Evolutionary conservation across 2,329 filamentous ascomycete genomes (phyloP).

Genomic region (Leptoxyphium fumago): DNA sequence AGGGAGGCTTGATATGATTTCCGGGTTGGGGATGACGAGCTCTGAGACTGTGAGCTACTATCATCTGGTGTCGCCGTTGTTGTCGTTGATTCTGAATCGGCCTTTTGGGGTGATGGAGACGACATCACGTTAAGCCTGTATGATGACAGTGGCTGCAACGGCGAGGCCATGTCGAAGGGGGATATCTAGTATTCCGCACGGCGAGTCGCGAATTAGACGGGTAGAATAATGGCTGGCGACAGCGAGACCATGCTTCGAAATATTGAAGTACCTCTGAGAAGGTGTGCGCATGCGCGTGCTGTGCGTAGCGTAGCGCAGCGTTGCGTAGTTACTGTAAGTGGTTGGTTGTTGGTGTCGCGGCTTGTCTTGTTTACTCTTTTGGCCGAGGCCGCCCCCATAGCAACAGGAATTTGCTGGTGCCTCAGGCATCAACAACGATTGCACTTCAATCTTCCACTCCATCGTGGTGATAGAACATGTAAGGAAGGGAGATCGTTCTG

Average conservation of each 20-base stretch:
- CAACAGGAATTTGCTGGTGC: neutral
- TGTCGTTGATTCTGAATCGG: neutral
- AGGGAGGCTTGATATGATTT: constrained; percentile 1
- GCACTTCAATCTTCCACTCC: too few species aligned
- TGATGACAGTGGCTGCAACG: neutral
- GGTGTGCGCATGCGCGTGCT: too few species aligned
- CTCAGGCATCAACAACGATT: too few species aligned
- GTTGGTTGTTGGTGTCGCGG: neutral
- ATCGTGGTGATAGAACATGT: too few species aligned
- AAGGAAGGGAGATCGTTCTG: too few species aligned
- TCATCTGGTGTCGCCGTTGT: neutral
- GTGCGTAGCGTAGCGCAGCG: too few species aligned
- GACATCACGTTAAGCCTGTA: neutral
- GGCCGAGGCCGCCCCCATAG: neutral
- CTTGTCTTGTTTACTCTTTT: neutral
- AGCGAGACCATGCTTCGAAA: too few species aligned
- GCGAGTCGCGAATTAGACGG: too few species aligned
- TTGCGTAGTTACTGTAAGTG: too few species aligned
- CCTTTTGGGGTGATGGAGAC: neutral
- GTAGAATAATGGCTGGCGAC: too few species aligned
- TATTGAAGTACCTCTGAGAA: too few species aligned
- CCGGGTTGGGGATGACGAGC: neutral
- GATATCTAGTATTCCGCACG: too few species aligned
- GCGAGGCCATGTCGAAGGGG: neutral
- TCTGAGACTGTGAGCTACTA: neutral